These are phyloP conservation scores for Aspergillus costaricaensis DNA, from an alignment of 2,329 filamentous ascomycete species.

Conservation along the genomic window DNA sequence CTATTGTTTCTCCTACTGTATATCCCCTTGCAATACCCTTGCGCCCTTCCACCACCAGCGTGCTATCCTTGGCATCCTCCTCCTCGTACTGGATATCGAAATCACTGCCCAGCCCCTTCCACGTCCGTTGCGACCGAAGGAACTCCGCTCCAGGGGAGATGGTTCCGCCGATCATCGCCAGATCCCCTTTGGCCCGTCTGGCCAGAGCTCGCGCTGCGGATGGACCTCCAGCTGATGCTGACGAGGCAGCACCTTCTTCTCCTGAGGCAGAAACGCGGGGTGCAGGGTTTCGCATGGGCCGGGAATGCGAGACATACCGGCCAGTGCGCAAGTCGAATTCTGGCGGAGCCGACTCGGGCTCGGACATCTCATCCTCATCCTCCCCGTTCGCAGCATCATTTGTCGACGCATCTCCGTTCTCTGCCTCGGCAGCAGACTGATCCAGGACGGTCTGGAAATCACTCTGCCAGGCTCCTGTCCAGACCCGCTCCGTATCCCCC, in stretches of 20 bases:
- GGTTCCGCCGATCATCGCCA: conserved; percentile 80
- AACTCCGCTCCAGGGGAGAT: conserved; percentile 91
- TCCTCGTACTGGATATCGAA: conserved; percentile 65
- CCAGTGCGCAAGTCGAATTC: conserved; percentile 93
- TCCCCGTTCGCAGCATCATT: conserved; percentile 41
- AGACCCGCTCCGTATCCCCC: conserved; percentile 73
- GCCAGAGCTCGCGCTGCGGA: conserved; percentile 56
- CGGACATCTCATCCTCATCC: conserved; percentile 67
- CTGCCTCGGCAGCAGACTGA: conserved; percentile 24
- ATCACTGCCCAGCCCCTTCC: conserved; percentile 89
- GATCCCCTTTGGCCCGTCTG: conserved; percentile 66
- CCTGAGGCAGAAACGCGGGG: conserved; percentile 30
- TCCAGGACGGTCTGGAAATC: conserved; percentile 73
- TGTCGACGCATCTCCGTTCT: conserved; percentile 25
- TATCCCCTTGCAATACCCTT: conserved; percentile 90
- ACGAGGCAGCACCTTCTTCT: conserved; percentile 24
- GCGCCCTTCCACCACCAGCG: conserved; percentile 78
- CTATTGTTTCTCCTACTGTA: conserved; percentile 64
- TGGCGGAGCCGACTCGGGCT: conserved; percentile 69
- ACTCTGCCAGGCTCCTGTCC: conserved; percentile 86
- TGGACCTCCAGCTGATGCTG: conserved; percentile 28
- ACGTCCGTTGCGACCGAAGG: conserved; percentile 77
- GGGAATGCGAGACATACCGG: conserved; percentile 73
- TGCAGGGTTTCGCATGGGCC: conserved; percentile 46
- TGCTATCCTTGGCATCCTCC: conserved; percentile 52